Evolutionary conservation across 768 basidiomycete species (phyloP).

Genomic region (Mycena epipterygia): DNA sequence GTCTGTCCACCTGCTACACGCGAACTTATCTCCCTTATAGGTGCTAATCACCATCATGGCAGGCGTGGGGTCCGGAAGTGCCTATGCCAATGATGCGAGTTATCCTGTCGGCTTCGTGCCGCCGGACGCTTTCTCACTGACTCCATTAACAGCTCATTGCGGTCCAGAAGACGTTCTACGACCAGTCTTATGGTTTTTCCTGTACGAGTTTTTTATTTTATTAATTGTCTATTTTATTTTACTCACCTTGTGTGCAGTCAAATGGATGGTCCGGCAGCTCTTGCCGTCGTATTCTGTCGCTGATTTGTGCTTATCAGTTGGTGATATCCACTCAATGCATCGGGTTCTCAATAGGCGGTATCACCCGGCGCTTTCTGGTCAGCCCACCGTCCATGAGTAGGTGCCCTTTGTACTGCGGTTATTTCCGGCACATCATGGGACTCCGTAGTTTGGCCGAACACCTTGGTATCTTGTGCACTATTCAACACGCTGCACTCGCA

Average conservation of each 20-base stretch:
- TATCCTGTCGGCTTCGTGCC: neutral
- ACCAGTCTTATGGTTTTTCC: conserved; percentile 66
- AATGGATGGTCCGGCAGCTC: conserved; percentile 24
- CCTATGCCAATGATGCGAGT: conserved; percentile 72
- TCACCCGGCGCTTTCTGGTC: conserved; percentile 75
- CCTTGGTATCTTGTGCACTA: conserved; percentile 76
- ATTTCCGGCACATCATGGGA: conserved; percentile 1
- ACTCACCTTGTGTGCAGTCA: conserved; percentile 4
- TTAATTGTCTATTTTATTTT: neutral
- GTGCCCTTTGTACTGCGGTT: conserved; percentile 23
- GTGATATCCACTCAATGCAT: conserved; percentile 82
- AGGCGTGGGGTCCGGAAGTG: conserved; percentile 65
- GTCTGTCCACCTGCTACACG: neutral
- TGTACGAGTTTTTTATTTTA: conserved; percentile 47
- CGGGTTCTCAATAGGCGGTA: conserved; percentile 69
- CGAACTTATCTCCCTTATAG: conserved; percentile 38
- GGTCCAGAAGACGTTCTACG: conserved; percentile 79
- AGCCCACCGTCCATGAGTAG: conserved; percentile 75
- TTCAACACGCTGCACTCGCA: conserved; percentile 83
- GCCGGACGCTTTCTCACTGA: neutral
- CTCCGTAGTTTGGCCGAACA: conserved; percentile 77
- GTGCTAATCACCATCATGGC: conserved; percentile 80
- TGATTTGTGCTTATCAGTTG: conserved; percentile 52
- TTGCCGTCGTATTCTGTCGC: neutral
- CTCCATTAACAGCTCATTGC: conserved; percentile 60